Evolutionary conservation across 2,329 filamentous ascomycete genomes (phyloP).

Genomic region (Blumeriella jaapii): DNA sequence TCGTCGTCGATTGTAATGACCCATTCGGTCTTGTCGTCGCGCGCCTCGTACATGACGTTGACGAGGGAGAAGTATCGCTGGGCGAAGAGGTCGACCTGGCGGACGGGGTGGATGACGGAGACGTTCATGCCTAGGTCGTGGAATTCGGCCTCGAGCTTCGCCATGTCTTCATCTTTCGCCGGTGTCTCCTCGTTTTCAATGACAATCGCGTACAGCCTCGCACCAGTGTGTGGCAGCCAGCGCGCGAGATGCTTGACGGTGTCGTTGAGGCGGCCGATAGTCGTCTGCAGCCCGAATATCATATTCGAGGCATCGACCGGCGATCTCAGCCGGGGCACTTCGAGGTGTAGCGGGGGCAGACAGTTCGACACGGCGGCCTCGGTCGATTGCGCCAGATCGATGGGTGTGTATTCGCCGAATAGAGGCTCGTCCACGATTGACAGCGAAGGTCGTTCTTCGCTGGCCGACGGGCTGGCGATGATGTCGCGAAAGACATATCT

Average conservation of each 20-base stretch:
- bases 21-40: slow-evolving; percentile 29
- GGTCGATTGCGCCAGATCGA: slow-evolving; percentile 17
- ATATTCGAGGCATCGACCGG: slow-evolving; percentile 41
- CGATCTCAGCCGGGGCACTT: slow-evolving; percentile 15
- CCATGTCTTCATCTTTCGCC: slow-evolving; percentile 20
- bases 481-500: slow-evolving; percentile 24
- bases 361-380: slow-evolving; percentile 15
- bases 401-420: slow-evolving; percentile 15
- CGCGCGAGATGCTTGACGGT: slow-evolving; percentile 24
- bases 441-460: slow-evolving; percentile 15
- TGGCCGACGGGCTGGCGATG: slow-evolving; percentile 12
- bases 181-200: slow-evolving; percentile 21
- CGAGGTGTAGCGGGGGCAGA: slow-evolving; percentile 19
- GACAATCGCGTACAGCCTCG: slow-evolving; percentile 23
- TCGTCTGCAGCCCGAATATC: slow-evolving; percentile 31
- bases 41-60: slow-evolving; percentile 30
- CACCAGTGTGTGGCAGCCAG: slow-evolving; percentile 25
- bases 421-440: slow-evolving; percentile 21
- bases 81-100: slow-evolving; percentile 17
- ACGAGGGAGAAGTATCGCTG: slow-evolving; percentile 36
- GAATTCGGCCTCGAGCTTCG: slow-evolving; percentile 19
- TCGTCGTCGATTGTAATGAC: slow-evolving; percentile 25
- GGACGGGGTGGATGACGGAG: slow-evolving; percentile 21
- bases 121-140: slow-evolving; percentile 20
- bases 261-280: slow-evolving; percentile 21